A percentile compares a stretch with the other conserved stretches of the same genome.
Conservation (phyloP, 352 stramenopile species). For the Phytophthora nicotianae region DNA sequence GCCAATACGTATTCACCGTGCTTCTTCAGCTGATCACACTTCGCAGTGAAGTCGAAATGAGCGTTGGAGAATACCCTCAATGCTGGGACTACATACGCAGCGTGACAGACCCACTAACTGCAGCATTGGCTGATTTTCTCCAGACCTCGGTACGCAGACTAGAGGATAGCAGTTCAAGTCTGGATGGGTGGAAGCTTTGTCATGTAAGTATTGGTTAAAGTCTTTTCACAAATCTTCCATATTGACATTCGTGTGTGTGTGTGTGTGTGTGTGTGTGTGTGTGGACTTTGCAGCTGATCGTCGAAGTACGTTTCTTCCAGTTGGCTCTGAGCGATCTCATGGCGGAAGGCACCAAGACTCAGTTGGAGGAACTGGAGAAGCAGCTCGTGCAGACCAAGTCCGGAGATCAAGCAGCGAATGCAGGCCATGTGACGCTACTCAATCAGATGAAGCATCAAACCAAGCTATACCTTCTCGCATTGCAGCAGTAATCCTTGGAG, state of each 20-base stretch:
- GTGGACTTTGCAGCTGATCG: slow-evolving; percentile 48
- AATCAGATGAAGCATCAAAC: slow-evolving; percentile 83
- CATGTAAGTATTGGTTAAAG: slow-evolving; percentile 47
- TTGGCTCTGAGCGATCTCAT: slow-evolving; percentile 62
- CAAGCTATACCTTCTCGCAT: slow-evolving; percentile 77
- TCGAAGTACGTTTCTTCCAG: slow-evolving; percentile 79
- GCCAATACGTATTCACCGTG: slow-evolving; percentile 85
- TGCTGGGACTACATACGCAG: slow-evolving; percentile 60
- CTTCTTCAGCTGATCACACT: slow-evolving; percentile 77
- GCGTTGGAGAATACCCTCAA: slow-evolving; percentile 58
- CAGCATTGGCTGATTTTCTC: slow-evolving; percentile 52
- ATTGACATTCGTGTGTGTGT: slow-evolving; percentile 7
- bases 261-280: too few species aligned
- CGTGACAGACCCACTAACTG: slow-evolving; percentile 61
- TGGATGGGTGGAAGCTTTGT: slow-evolving; percentile 61
- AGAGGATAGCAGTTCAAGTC: slow-evolving; percentile 16
- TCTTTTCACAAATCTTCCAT: neutral
- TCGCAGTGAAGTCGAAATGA: slow-evolving; percentile 73
- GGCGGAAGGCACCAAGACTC: slow-evolving; percentile 53
- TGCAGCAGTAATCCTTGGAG: slow-evolving; percentile 34
- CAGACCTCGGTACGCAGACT: slow-evolving; percentile 40
- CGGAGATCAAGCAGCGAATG: slow-evolving; percentile 39
- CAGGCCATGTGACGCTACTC: slow-evolving; percentile 54
- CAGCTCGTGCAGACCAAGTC: slow-evolving; percentile 41
- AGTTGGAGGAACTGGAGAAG: slow-evolving; percentile 59